Evolutionary conservation across 2,329 filamentous ascomycete species (phyloP), one percentile per base, ranked within the genome.

Genomic region (Knoxdaviesia capensis): DNA sequence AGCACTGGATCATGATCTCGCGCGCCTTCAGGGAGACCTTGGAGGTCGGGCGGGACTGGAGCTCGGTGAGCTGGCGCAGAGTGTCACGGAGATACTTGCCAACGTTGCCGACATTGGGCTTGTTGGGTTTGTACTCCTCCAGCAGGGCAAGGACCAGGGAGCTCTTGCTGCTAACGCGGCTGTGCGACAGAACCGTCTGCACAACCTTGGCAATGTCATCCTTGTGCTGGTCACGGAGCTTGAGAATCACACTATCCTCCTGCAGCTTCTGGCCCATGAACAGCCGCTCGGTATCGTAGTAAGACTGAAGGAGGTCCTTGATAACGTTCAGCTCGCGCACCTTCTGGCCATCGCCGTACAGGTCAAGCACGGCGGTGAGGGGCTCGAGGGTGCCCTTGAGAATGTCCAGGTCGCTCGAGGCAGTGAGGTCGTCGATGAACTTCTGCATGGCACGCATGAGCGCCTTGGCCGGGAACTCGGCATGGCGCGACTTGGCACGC

Each of bases 21-120:
- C 90, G 82, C 38, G 90, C 88, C 70, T 98, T 98, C 50, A 98
- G 72, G 0, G 88, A 85, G 36, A 98, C 88, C 76, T 96, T 98
- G 49, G 88, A 84, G 7, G 88, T 90, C 41, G 71, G 55, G 66
- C 76, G 63, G 63, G 82, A 63, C 61, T 93, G 85, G 9, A 98
- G 74, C 58, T 98, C 90, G 1, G 90, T 87, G 50, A 98, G 69
- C 60, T 80, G 81, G 56, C 81, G 81, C 30, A 98, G 72, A 11
- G 81, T 71, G 4, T 79, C 74, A 51, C 86, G 81, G 59, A 98
- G 78, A 60, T 87, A 76, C 60, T 92, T 94, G 58, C 73, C 79
- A 43, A 96, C 77, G 54, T 90, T 92, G 53, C 85, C 85, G 46
- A 81, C 79, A 48, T 82, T 79, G 38, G 90, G 87, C 65, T 82